Conservation (phyloP, 306 rosid species). For the Castanea crenata region DNA sequence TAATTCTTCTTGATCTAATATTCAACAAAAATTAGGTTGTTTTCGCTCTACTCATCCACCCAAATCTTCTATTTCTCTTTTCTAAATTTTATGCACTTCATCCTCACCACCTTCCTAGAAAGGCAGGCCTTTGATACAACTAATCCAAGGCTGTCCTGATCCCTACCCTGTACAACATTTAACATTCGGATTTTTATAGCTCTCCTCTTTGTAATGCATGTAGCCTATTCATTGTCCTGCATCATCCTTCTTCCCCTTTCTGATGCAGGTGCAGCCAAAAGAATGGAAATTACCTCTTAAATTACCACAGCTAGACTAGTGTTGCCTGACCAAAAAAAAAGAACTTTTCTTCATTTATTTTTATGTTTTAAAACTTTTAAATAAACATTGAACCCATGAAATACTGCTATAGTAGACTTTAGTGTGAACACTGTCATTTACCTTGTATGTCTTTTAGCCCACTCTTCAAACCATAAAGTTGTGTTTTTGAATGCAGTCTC, state of each 20-base stretch:
- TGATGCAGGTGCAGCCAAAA: not conserved
- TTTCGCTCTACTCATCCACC: not conserved
- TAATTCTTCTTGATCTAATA: no score
- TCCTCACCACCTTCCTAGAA: not conserved
- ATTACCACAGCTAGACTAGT: not conserved
- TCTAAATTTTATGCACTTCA: not conserved
- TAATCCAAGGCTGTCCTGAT: not conserved
- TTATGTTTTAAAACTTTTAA: no score
- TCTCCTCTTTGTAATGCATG: not conserved
- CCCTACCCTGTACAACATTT: not conserved
- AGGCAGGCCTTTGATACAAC: not conserved
- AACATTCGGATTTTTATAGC: not conserved
- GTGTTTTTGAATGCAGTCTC: conserved; percentile 57
- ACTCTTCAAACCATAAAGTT: conserved; percentile 17
- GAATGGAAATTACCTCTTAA: not conserved
- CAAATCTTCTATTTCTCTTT: not conserved
- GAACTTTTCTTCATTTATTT: not conserved
- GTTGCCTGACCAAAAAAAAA: not conserved
- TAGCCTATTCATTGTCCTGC: not conserved
- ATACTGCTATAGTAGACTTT: no score
- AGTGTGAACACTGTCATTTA: no score
- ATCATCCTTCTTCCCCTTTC: not conserved
- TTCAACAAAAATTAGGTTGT: no score
- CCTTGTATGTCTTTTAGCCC: not conserved
- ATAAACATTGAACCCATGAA: no score